These are phyloP conservation scores for Flagelloscypha sp. DNA, from an alignment of 768 basidiomycete genomes.

Conservation along the genomic window DNA sequence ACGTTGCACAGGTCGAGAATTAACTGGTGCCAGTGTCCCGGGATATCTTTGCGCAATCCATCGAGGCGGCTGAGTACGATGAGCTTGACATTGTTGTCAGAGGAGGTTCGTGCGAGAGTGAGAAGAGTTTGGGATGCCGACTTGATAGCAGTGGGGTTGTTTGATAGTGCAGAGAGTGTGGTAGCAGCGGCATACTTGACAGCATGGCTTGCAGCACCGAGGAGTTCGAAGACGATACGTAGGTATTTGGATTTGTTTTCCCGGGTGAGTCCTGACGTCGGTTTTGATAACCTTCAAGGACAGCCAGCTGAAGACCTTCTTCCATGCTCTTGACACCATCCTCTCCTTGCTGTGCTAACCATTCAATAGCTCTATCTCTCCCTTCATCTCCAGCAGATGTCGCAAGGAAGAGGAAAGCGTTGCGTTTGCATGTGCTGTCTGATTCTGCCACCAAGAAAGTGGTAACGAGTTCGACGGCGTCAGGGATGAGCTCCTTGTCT, in stretches of 20 bases:
- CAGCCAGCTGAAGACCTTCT: too few species aligned
- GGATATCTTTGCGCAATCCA: conserved; percentile 51
- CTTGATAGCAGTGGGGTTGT: conserved; percentile 94
- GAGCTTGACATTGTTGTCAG: conserved; percentile 98
- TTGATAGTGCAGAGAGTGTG: conserved; percentile 87
- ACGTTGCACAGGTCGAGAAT: conserved; percentile 1
- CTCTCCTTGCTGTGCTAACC: too few species aligned
- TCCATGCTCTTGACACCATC: too few species aligned
- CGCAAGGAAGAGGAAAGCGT: conserved; percentile 93
- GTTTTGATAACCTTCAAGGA: conserved; percentile 58
- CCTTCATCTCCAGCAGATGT: conserved; percentile 92
- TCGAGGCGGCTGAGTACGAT: conserved; percentile 94
- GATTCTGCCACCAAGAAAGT: conserved; percentile 95
- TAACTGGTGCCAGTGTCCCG: conserved; percentile 1
- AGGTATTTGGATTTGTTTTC: too few species aligned
- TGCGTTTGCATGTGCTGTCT: conserved; percentile 93
- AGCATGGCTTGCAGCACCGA: conserved; percentile 82
- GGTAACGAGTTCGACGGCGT: conserved; percentile 91
- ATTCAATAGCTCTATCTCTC: too few species aligned
- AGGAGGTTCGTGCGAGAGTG: conserved; percentile 19
- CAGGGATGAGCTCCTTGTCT: conserved; percentile 92
- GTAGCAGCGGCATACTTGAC: conserved; percentile 98
- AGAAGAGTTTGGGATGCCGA: conserved; percentile 34
- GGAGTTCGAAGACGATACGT: conserved; percentile 84
- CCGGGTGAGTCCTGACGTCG: too few species aligned